These are phyloP conservation scores for Termitomyces sp. DNA, from an alignment of 768 basidiomycete genomes.

Conservation along the genomic window DNA sequence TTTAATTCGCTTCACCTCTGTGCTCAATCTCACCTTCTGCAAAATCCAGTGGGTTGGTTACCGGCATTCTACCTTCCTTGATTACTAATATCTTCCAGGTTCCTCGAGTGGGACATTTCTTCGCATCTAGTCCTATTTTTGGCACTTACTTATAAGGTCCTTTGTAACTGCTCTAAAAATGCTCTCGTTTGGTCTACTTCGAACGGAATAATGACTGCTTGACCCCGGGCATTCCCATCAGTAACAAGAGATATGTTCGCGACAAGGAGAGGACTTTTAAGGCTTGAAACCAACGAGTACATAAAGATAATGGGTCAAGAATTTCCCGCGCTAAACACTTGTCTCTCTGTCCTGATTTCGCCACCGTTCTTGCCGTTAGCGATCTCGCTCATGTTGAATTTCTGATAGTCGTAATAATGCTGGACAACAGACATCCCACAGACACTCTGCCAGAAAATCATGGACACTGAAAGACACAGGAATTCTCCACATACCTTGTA, in stretches of 20 bases:
- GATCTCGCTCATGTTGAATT: slow-evolving; percentile 77
- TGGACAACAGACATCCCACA: slow-evolving; percentile 73
- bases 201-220: background rate
- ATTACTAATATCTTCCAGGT: background rate
- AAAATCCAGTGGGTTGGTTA: background rate
- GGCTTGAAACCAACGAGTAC: background rate
- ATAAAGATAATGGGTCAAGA: background rate
- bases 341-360: slow-evolving; percentile 19
- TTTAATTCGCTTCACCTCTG: background rate
- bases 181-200: background rate
- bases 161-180: background rate
- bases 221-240: background rate
- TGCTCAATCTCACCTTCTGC: background rate
- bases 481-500: slow-evolving; percentile 57
- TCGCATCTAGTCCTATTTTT: background rate
- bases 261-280: background rate
- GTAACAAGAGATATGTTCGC: background rate
- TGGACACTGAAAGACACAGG: background rate
- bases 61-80: background rate
- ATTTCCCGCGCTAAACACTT: slow-evolving; percentile 4
- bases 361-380: slow-evolving; percentile 43
- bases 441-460: slow-evolving; percentile 43
- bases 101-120: background rate
- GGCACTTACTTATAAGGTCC: background rate
- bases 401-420: slow-evolving; percentile 65